phyloP scores from a whole-genome alignment of 129 eudicot genomes.

The Deinandra increscens region DNA sequence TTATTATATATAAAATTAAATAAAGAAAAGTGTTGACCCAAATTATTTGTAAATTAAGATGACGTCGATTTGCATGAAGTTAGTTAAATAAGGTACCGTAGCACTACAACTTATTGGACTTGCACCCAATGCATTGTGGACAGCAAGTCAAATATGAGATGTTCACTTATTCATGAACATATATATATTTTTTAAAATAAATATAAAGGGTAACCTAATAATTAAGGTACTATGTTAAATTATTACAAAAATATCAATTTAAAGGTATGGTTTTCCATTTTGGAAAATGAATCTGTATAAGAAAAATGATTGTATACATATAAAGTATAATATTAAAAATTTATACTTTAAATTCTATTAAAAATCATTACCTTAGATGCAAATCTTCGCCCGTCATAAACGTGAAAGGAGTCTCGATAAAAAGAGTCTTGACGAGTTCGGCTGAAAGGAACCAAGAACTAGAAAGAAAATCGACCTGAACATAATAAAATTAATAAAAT shows the following conservation, averaged over 20 bases:
- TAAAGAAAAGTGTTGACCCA: too few relatives aligned
- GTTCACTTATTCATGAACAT: constrained; percentile 6
- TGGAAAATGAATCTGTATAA: too few relatives aligned
- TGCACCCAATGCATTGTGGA: constrained; percentile 23
- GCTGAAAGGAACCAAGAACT: constrained; percentile 98
- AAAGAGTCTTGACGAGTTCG: constrained; percentile 86
- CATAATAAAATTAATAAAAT: constrained; percentile 26
- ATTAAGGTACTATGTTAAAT: not conserved
- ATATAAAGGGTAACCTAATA: not conserved
- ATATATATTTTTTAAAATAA: not conserved
- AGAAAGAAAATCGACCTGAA: constrained; percentile 90
- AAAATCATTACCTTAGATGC: constrained; percentile 59
- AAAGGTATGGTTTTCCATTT: not conserved
- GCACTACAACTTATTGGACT: constrained; percentile 6
- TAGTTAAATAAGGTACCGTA: constrained; percentile 24
- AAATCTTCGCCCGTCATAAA: constrained; percentile 93
- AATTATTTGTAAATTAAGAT: not conserved
- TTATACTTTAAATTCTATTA: too few relatives aligned
- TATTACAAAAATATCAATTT: not conserved
- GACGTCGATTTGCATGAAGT: constrained; percentile 24
- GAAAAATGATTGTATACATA: too few relatives aligned
- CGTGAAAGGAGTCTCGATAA: constrained; percentile 85
- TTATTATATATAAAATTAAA: not conserved
- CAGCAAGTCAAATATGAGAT: constrained; percentile 26
- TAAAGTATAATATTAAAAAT: too few relatives aligned